Percentiles rank a stretch among this genome's conserved stretches.
Conservation (phyloP, 208 protist genomes). For the Leishmania mexicana region DNA sequence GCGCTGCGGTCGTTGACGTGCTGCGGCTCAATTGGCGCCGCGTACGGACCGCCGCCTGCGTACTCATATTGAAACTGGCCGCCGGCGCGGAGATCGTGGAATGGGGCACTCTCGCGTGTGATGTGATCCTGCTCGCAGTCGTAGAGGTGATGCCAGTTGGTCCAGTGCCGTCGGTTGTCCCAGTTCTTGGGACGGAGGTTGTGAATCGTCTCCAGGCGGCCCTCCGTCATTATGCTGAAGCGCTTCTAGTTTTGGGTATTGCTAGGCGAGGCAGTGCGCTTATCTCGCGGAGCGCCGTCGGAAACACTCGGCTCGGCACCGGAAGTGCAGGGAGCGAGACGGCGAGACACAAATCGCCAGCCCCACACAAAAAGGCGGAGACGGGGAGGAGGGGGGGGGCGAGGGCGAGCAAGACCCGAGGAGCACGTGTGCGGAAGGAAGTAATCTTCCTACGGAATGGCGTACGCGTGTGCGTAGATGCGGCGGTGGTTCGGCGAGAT, state of each 20-base stretch:
- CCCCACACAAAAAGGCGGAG: background rate
- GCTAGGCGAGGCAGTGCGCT: background rate
- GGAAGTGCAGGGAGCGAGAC: background rate
- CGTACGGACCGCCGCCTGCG: conserved; percentile 62
- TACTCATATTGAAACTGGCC: conserved; percentile 93
- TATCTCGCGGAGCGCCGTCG: background rate
- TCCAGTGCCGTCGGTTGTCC: conserved; percentile 90
- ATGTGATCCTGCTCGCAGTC: conserved; percentile 90
- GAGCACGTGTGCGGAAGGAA: background rate
- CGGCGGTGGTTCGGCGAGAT: background rate
- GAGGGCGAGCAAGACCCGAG: background rate
- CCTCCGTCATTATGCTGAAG: conserved; percentile 88
- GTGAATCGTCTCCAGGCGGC: conserved; percentile 87
- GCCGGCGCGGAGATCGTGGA: conserved; percentile 88
- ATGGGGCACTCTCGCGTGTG: conserved; percentile 84
- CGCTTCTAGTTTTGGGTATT: background rate
- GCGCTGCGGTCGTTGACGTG: conserved; percentile 55
- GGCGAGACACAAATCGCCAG: background rate
- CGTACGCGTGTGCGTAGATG: background rate
- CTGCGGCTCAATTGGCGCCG: conserved; percentile 50
- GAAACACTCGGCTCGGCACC: background rate
- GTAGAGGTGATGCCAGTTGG: conserved; percentile 92
- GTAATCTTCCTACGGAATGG: background rate
- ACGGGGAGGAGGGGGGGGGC: background rate
- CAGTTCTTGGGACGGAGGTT: conserved; percentile 92